phyloP scores from a whole-genome alignment of 2,329 filamentous ascomycete genomes.

The Arthroderma uncinatum region DNA sequence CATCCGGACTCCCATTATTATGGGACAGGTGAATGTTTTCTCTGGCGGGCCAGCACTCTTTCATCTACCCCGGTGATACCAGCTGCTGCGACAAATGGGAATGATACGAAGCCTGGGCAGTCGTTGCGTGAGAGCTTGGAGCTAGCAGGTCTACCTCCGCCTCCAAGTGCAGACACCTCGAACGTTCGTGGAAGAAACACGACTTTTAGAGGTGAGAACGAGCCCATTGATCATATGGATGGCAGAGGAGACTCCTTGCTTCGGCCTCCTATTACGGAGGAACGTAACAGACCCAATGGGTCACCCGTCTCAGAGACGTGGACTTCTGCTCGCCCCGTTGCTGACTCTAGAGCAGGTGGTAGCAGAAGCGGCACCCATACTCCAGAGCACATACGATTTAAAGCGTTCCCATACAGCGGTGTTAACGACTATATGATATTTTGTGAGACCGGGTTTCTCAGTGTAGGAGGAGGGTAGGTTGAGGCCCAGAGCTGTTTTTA shows the following conservation, averaged over 20 bases:
- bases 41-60: slow-evolving; percentile 66
- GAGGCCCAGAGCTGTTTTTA: neutral
- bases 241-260: neutral
- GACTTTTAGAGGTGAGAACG: slow-evolving; percentile 39
- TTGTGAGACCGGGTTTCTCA: slow-evolving; percentile 75
- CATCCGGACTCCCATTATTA: slow-evolving; percentile 76
- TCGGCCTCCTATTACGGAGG: neutral
- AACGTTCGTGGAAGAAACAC: slow-evolving; percentile 48
- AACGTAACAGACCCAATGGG: neutral
- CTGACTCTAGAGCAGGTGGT: slow-evolving; percentile 17
- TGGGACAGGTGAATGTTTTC: slow-evolving; percentile 91
- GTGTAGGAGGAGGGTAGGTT: slow-evolving; percentile 63
- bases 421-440: slow-evolving; percentile 95
- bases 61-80: slow-evolving; percentile 37
- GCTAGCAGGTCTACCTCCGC: slow-evolving; percentile 52
- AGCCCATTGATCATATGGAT: neutral
- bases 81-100: slow-evolving; percentile 8
- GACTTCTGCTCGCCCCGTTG: neutral
- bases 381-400: slow-evolving; percentile 76
- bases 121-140: slow-evolving; percentile 33
- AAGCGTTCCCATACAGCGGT: slow-evolving; percentile 91
- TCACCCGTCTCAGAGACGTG: neutral
- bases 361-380: slow-evolving; percentile 42
- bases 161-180: slow-evolving; percentile 56
- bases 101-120: neutral